Conservation (phyloP, 176 grass and related monocot species). For the Aechmea fasciata region DNA sequence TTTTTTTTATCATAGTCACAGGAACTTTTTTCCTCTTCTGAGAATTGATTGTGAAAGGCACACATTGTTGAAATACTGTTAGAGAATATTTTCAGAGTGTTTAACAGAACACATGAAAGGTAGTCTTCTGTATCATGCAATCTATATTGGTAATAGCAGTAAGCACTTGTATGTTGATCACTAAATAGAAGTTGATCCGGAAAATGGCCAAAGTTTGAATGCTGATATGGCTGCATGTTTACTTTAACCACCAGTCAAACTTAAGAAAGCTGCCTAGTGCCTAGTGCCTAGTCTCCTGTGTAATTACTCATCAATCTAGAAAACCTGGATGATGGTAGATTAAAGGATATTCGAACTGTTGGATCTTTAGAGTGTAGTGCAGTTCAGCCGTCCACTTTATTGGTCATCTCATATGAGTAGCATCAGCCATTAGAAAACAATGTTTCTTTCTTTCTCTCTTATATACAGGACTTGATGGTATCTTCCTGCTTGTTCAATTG, state of each 20-base stretch:
- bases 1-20: neutral
- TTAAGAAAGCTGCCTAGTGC: neutral
- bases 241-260: neutral
- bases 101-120: neutral
- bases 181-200: neutral
- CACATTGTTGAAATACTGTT: neutral
- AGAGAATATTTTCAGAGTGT: neutral
- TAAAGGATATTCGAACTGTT: neutral
- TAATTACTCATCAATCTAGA: neutral
- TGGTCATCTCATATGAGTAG: neutral
- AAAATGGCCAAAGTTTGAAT: neutral
- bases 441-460: neutral
- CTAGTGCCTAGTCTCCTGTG: neutral
- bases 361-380: neutral
- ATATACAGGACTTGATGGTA: neutral
- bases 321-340: neutral
- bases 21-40: neutral
- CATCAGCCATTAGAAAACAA: neutral
- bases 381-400: neutral
- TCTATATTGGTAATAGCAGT: neutral
- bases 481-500: no score
- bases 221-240: neutral
- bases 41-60: neutral
- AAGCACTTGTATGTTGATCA: neutral
- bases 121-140: neutral